These are phyloP conservation scores for Fusarium chaquense DNA, from an alignment of 2,329 filamentous ascomycete genomes.

Conservation along the genomic window DNA sequence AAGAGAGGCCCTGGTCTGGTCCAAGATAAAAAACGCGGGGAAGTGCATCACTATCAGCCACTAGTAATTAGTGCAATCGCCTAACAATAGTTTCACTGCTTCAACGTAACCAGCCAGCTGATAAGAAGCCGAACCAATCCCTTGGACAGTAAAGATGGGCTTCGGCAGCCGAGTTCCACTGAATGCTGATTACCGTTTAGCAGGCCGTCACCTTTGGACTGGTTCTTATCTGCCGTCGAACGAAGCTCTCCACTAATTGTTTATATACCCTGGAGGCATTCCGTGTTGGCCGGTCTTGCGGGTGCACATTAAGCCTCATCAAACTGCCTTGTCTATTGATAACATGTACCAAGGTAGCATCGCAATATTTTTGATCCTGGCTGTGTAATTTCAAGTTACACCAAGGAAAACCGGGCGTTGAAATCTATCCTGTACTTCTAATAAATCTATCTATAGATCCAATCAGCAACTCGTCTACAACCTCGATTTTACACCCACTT, in stretches of 20 bases:
- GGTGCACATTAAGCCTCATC: not conserved
- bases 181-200: not conserved
- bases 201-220: not conserved
- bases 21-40: constrained; percentile 42
- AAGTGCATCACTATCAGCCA: constrained; percentile 41
- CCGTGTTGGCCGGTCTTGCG: not conserved
- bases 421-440: not conserved
- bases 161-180: constrained; percentile 3
- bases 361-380: no score
- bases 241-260: not conserved
- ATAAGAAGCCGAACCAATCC: constrained; percentile 25
- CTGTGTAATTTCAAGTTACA: not conserved
- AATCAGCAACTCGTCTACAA: constrained; percentile 4
- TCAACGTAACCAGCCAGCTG: constrained; percentile 17
- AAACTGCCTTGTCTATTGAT: not conserved
- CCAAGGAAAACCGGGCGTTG: not conserved
- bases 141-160: constrained; percentile 16
- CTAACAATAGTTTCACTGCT: constrained; percentile 4
- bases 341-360: no score
- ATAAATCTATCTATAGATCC: not conserved
- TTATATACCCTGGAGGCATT: not conserved
- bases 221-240: not conserved
- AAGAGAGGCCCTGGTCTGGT: constrained; percentile 11
- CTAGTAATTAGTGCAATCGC: constrained; percentile 17
- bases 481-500: not conserved